phyloP scores from a whole-genome alignment of 768 basidiomycete species.

The Serendipita sp. region DNA sequence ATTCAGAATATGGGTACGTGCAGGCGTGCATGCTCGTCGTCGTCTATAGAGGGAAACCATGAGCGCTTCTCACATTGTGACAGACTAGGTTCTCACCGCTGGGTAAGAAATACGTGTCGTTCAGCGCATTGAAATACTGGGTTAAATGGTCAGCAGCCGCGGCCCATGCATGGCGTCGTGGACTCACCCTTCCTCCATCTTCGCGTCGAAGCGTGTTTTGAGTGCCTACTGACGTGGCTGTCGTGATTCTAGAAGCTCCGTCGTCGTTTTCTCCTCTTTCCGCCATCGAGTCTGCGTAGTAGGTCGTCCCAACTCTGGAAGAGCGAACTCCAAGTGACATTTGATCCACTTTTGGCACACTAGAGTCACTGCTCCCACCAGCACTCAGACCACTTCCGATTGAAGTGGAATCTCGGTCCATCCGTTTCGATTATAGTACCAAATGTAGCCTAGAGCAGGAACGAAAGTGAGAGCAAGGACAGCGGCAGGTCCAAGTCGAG shows the following conservation, averaged over 20 bases:
- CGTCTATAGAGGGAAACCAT: neutral
- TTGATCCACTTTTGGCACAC: neutral
- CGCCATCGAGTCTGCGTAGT: neutral
- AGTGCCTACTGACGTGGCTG: neutral
- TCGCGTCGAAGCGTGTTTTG: neutral
- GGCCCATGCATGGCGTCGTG: too few relatives aligned
- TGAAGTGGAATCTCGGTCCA: neutral
- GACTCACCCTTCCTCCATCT: neutral
- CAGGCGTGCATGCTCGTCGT: neutral
- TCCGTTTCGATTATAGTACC: neutral
- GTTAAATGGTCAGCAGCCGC: neutral
- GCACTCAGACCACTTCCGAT: neutral
- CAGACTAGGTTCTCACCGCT: neutral
- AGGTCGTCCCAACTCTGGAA: neutral
- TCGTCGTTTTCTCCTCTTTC: neutral
- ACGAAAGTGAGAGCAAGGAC: too few relatives aligned
- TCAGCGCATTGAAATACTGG: neutral
- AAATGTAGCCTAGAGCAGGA: neutral
- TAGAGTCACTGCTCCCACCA: neutral
- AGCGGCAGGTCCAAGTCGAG: neutral
- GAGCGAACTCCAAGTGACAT: neutral
- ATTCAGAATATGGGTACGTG: neutral
- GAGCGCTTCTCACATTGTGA: neutral
- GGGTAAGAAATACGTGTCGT: conserved; percentile 1
- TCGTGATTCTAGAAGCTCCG: neutral